A percentile compares a stretch with the other conserved stretches of the same genome.
Evolutionary conservation across 2,329 filamentous ascomycete genomes (phyloP).

Genomic region (Coleophoma eucalyptorum): DNA sequence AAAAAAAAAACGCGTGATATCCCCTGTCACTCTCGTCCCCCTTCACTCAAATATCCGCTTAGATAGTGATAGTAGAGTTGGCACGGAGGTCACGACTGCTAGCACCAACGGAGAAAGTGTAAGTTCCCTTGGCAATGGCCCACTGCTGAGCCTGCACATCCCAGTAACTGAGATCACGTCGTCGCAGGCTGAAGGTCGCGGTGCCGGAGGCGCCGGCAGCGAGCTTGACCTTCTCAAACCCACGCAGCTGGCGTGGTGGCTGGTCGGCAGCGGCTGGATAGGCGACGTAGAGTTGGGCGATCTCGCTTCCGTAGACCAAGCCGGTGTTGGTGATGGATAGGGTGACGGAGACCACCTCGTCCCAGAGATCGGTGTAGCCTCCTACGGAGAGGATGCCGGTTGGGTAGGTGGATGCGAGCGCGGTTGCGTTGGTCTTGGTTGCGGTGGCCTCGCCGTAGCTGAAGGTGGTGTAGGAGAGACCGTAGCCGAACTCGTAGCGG

Average conservation of each 20-base stretch:
- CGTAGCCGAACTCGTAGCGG: conserved; percentile 75
- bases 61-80: neutral
- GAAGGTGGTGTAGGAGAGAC: conserved; percentile 75
- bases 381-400: conserved; percentile 44
- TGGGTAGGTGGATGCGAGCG: conserved; percentile 17
- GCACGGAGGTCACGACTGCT: conserved; percentile 1
- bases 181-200: conserved; percentile 47
- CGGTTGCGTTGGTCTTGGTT: conserved; percentile 33
- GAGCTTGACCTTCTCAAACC: conserved; percentile 54
- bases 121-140: conserved; percentile 31
- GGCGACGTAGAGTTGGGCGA: conserved; percentile 21
- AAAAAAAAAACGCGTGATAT: too few relatives aligned
- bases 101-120: conserved; percentile 4
- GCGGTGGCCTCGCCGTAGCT: conserved; percentile 59
- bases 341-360: conserved; percentile 42
- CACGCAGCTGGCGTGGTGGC: conserved; percentile 56
- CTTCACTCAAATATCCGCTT: too few relatives aligned
- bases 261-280: conserved; percentile 20
- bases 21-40: too few relatives aligned
- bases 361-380: conserved; percentile 50
- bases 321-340: conserved; percentile 51
- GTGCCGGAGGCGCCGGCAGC: conserved; percentile 37
- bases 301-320: conserved; percentile 18
- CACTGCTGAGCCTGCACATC: conserved; percentile 56
- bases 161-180: conserved; percentile 61